phyloP scores from a whole-genome alignment of 179 eudicot genomes.

The Corrigiola litoralis region DNA sequence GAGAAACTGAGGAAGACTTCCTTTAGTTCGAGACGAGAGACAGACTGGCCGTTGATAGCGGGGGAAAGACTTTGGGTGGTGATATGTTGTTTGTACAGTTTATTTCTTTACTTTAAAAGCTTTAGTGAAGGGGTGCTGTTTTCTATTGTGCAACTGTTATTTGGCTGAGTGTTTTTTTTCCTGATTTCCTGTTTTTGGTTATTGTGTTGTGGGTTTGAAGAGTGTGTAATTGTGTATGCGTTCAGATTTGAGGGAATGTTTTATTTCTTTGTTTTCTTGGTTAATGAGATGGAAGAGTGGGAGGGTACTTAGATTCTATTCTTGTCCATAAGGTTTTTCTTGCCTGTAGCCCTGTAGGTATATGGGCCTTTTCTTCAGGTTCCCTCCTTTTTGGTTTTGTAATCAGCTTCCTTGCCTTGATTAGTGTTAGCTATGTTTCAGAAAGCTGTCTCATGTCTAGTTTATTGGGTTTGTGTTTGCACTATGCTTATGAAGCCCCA shows the following conservation, averaged over 20 bases:
- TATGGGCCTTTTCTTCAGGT: constrained; percentile 15
- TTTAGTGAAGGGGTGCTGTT: constrained; percentile 10
- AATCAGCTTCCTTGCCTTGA: constrained; percentile 28
- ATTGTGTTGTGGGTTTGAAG: constrained; percentile 22
- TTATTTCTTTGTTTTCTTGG: background rate
- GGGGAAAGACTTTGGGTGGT: constrained; percentile 10
- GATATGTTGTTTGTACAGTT: constrained; percentile 5
- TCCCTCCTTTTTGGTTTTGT: constrained; percentile 39
- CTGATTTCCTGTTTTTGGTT: constrained; percentile 26
- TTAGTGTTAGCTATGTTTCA: background rate
- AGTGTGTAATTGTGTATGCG: constrained; percentile 15
- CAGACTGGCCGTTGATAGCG: constrained; percentile 37
- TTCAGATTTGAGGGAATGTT: constrained; percentile 32
- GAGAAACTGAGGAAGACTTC: background rate
- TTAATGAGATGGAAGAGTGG: background rate
- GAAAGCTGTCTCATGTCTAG: constrained; percentile 4
- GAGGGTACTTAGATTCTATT: constrained; percentile 52
- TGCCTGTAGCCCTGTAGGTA: background rate
- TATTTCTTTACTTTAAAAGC: constrained; percentile 12
- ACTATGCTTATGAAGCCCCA: background rate
- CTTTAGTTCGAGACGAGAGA: background rate
- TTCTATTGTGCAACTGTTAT: constrained; percentile 6
- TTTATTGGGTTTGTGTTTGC: background rate
- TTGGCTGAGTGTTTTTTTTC: constrained; percentile 10
- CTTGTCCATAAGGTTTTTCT: constrained; percentile 57